Base-by-base conservation (phyloP, 768 basidiomycete species). In the Calocybe indica region DNA sequence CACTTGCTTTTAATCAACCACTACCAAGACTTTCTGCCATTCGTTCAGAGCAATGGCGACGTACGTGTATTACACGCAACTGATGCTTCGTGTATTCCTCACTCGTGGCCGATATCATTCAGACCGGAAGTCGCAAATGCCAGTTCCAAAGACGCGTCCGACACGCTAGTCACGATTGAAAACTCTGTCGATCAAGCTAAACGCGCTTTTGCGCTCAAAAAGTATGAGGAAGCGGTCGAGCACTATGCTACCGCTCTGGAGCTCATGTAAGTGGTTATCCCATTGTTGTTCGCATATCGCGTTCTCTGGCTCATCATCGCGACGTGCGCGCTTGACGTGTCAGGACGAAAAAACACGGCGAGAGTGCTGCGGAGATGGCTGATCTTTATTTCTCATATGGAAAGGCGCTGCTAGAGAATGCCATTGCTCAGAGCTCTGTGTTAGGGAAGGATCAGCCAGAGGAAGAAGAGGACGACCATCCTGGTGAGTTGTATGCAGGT, bases 341-440 rank as follows among this genome's bases (percentile, higher is more conserved):
- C 52, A 94, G 92, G 53, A 88, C 89, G 22, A 69, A 79, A 58
- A 73, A 82, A 56, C 70, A 82, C 50, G 88, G 83, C 34, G 93
- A 98, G 42, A 76, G 92, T 58, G 80, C 86, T 15, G 84, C 87
- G 0, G 83, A 89, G 58, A 83, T 78, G 45, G 95, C 92, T 6
- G 92, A 97, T 58, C 62, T 95, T 14, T 88, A 97, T 51, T 85
- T 95, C 49, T 74, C 79, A 3, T 99, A 98, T 59, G 96, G 96
- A 10, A 92, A 88, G 63, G 92, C 96, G 4, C 68, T 98, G 37
- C 75, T 96, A 47, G 92, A 93, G 69, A 92, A 95, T 58, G 95
- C 93, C 5, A 89, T 97, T 50, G 67, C 80, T 4, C 87, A 92
- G 58, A 85, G 70, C 48, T 80, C 84, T 0, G 95, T 97, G n/a